Base-by-base conservation (phyloP, 2,329 filamentous ascomycete species). In the Ploettnerulaceae sp. region DNA sequence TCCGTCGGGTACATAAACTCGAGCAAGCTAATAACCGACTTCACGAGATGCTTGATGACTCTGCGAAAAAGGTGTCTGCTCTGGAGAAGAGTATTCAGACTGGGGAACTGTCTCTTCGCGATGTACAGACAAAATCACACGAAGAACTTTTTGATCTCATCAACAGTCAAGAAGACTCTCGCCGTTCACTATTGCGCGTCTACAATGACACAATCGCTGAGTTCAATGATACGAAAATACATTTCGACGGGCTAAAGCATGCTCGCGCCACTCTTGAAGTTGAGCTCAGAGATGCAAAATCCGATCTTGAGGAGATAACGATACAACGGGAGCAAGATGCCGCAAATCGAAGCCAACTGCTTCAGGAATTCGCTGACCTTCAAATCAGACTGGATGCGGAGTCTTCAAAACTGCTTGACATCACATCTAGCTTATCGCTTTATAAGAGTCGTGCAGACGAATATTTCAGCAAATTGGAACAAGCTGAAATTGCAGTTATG, bases 381-480 rank as follows among this genome's bases (percentile, higher is more conserved):
- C 93, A 97, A 61, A 95, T 97, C 58, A 81, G 89, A 35, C 76
- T 97, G 12, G 93, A 97, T 63, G 84, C 86, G 5, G 93, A 97
- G 68, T 80, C 82, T 1, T 95, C 89, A 1, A 91, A 86, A 64
- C 75, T 91, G 21, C 79, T 83, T 21, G 91, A 98, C 65, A 82
- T 95, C 34, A 82, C 81, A 6, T 85, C 89, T 3, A 95, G 86
- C 64, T 76, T 97, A 32, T 83, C 81, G 51, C 71, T 96, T 52
- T 98, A 97, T 74, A 96, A 95, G 75, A 82, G 80, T 53, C 82
- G 91, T 33, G 86, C 91, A 3, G 89, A 97, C 62, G 91, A 97
- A 64, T 97, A 98, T 67, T 98, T 96, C 69, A 86, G 82, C 71
- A 96, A 95, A 68, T 79, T 98, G 15, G 91, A 98, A 66, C 91